Conservation (phyloP, 495 filamentous ascomycete species). For the Antarctomyces pellizariae region DNA sequence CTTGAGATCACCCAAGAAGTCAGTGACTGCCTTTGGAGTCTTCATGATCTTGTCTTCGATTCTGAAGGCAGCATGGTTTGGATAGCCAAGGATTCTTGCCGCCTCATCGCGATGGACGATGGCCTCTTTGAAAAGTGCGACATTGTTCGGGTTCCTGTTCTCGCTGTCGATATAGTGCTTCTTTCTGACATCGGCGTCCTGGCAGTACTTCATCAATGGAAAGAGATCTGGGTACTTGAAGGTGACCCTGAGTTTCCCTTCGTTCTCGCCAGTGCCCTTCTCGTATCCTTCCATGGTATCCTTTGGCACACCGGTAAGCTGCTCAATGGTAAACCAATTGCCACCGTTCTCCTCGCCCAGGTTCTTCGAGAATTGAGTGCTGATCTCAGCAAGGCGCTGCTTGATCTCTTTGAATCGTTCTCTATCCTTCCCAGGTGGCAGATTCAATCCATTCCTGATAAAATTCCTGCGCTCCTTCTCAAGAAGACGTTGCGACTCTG, state of each 20-base stretch:
- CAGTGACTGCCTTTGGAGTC: conserved; percentile 60
- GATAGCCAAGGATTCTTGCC: conserved; percentile 75
- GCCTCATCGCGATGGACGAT: conserved; percentile 80
- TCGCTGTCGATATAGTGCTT: conserved; percentile 33
- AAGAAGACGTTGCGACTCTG: conserved; percentile 27
- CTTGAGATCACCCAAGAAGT: conserved; percentile 66
- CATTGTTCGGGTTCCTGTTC: conserved; percentile 60
- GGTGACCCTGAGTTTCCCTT: conserved; percentile 30
- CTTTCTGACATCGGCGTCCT: conserved; percentile 27
- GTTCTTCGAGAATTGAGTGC: conserved; percentile 33
- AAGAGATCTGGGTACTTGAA: conserved; percentile 44
- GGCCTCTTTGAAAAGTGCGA: conserved; percentile 65
- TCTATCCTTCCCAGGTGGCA: conserved; percentile 27
- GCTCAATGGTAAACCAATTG: conserved; percentile 32
- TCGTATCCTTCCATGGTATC: conserved; percentile 34
- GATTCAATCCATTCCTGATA: conserved; percentile 29
- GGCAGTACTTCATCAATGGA: conserved; percentile 32
- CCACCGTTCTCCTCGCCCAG: conserved; percentile 36
- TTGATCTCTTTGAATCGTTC: conserved; percentile 42
- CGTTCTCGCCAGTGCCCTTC: conserved; percentile 46
- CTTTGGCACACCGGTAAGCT: conserved; percentile 32
- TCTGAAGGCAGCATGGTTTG: conserved; percentile 72
- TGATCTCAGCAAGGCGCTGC: conserved; percentile 31
- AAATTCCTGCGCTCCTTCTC: conserved; percentile 35
- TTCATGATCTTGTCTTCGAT: conserved; percentile 98